Percentiles rank a stretch among this genome's conserved stretches.
These are phyloP conservation scores for Coemansia umbellata DNA, from an alignment of 192 early-diverging fungal species.

Conservation along the genomic window DNA sequence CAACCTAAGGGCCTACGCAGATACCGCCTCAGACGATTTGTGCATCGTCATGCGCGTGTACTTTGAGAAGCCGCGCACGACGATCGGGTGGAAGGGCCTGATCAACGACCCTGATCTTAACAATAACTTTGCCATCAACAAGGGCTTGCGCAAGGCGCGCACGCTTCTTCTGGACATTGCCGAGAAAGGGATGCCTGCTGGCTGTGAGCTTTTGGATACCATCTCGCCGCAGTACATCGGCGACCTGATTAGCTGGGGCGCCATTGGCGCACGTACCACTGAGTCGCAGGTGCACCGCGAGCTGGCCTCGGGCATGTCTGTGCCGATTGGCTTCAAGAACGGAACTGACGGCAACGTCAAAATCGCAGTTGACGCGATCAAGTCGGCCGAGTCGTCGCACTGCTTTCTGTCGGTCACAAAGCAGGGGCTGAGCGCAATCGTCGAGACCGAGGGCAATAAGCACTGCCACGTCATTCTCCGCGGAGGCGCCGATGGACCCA, in stretches of 20 bases:
- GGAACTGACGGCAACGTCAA: constrained; percentile 75
- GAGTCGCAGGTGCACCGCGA: constrained; percentile 83
- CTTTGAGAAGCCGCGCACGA: constrained; percentile 84
- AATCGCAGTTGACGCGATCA: constrained; percentile 91
- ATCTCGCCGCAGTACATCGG: constrained; percentile 81
- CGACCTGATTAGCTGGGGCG: constrained; percentile 73
- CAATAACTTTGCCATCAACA: constrained; percentile 74
- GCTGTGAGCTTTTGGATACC: constrained; percentile 75
- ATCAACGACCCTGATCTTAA: constrained; percentile 79
- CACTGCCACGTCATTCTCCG: constrained; percentile 92
- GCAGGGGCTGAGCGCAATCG: constrained; percentile 78
- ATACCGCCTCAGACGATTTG: constrained; percentile 58
- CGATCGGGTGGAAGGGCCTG: constrained; percentile 92
- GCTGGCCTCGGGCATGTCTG: constrained; percentile 75
- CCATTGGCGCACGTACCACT: constrained; percentile 79
- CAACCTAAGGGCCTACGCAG: constrained; percentile 57
- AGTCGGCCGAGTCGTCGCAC: constrained; percentile 72
- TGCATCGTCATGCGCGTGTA: constrained; percentile 80
- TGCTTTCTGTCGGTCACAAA: constrained; percentile 84
- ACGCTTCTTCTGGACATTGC: constrained; percentile 65
- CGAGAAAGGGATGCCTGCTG: constrained; percentile 70
- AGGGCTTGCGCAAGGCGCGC: constrained; percentile 75
- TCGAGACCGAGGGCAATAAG: constrained; percentile 85
- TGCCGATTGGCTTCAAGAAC: constrained; percentile 81
- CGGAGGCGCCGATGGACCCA: constrained; percentile 82